phyloP scores from a whole-genome alignment of 176 grass and related monocot genomes.

The Carex pumila region DNA sequence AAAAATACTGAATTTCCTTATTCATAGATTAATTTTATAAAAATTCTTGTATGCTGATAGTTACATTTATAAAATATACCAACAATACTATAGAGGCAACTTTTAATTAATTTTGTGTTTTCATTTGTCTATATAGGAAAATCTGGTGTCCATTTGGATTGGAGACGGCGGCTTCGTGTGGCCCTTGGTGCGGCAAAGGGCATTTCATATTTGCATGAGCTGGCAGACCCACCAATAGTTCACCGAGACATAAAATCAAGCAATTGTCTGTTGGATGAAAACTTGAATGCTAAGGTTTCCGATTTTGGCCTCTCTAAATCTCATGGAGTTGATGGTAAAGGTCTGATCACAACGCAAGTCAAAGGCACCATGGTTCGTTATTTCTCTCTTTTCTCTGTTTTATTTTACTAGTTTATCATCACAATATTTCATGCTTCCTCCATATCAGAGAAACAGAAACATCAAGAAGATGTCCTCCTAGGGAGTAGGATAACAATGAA shows the following conservation, averaged over 20 bases:
- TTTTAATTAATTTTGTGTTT: background rate
- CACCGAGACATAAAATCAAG: constrained; percentile 92
- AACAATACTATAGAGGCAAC: background rate
- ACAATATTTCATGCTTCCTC: background rate
- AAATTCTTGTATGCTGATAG: background rate
- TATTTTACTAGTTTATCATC: background rate
- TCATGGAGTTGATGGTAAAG: constrained; percentile 30
- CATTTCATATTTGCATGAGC: constrained; percentile 74
- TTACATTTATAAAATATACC: background rate
- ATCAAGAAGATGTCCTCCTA: background rate
- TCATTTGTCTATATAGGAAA: constrained; percentile 38
- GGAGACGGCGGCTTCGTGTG: constrained; percentile 53
- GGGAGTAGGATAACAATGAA: background rate
- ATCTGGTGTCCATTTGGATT: constrained; percentile 72
- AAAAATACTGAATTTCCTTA: background rate
- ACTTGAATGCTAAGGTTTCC: constrained; percentile 71
- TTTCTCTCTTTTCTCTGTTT: background rate
- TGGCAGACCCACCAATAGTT: constrained; percentile 70
- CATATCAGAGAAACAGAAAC: background rate
- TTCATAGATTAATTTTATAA: background rate
- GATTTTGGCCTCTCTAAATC: constrained; percentile 83
- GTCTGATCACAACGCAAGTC: constrained; percentile 52
- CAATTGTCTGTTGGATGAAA: constrained; percentile 73
- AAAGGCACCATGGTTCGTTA: constrained; percentile 80
- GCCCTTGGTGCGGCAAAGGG: constrained; percentile 63